Conservation (phyloP, 2,329 filamentous ascomycete genomes). For the Ambrosiella beaveri region DNA sequence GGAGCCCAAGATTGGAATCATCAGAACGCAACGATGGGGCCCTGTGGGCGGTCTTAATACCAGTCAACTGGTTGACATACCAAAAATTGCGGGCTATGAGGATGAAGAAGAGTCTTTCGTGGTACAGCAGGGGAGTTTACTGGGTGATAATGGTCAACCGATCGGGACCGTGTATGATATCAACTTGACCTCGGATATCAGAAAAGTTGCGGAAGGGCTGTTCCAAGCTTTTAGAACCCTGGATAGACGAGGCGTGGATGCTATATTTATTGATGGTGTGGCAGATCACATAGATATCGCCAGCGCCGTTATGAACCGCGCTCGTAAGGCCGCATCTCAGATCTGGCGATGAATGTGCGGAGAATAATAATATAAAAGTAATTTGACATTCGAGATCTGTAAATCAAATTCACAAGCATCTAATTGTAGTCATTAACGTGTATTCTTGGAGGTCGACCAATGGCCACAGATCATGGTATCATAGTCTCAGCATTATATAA, state of each 20-base stretch:
- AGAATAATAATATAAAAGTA: not conserved
- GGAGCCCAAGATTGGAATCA: slow-evolving; percentile 27
- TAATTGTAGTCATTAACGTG: not conserved
- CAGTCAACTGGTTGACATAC: slow-evolving; percentile 17
- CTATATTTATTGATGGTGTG: slow-evolving; percentile 85
- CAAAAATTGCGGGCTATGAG: slow-evolving; percentile 17
- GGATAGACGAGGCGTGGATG: slow-evolving; percentile 59
- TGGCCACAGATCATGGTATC: not conserved
- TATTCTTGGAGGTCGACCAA: not conserved
- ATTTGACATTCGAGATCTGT: not conserved
- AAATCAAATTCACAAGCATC: not conserved
- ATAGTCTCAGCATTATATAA: not conserved
- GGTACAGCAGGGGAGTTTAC: slow-evolving; percentile 26
- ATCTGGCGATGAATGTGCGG: slow-evolving; percentile 26
- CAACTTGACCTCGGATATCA: slow-evolving; percentile 50
- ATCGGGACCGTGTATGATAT: slow-evolving; percentile 46
- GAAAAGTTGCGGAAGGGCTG: slow-evolving; percentile 65
- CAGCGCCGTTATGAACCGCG: slow-evolving; percentile 69
- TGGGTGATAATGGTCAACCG: slow-evolving; percentile 18
- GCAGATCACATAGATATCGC: slow-evolving; percentile 64
- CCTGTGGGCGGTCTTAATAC: slow-evolving; percentile 25
- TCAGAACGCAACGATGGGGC: slow-evolving; percentile 39
- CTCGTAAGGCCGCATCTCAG: slow-evolving; percentile 58
- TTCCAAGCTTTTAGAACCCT: slow-evolving; percentile 78
- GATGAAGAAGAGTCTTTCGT: slow-evolving; percentile 19